These are phyloP conservation scores for Lepidium africanum DNA, from an alignment of 345 rosid species.

Conservation along the genomic window DNA sequence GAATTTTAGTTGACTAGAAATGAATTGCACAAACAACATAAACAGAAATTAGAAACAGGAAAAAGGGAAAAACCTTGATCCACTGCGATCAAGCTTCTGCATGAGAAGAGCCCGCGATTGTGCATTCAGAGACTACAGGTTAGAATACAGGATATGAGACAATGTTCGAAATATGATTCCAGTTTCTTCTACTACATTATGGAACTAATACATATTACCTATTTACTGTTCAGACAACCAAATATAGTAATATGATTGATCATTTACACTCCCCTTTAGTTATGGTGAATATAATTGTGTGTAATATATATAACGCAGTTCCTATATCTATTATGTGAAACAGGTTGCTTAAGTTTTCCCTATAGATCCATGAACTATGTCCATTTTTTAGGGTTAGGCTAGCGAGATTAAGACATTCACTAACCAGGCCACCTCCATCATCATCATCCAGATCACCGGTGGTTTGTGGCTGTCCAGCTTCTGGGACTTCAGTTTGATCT, in stretches of 20 bases:
- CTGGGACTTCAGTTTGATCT: constrained; percentile 65
- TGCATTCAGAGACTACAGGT: constrained; percentile 75
- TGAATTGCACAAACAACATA: not conserved
- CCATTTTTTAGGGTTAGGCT: not conserved
- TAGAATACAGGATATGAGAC: not conserved
- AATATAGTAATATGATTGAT: not conserved
- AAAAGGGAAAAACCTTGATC: constrained; percentile 61
- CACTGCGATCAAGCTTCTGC: constrained; percentile 91
- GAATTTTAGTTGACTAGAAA: constrained; percentile 15
- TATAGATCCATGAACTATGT: not conserved
- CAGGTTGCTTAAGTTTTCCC: not conserved
- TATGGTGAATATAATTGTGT: not conserved
- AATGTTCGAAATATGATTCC: not conserved
- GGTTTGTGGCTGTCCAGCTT: constrained; percentile 40
- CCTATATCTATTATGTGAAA: not conserved
- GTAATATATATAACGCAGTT: not conserved
- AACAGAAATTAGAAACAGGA: constrained; percentile 1
- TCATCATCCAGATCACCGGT: constrained; percentile 93
- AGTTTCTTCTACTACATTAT: not conserved
- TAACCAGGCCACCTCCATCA: constrained; percentile 94
- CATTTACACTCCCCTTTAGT: not conserved
- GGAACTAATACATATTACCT: not conserved
- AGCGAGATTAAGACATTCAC: constrained; percentile 25
- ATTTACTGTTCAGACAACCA: not conserved
- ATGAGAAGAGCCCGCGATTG: constrained; percentile 82